These are phyloP conservation scores for Desmodesmus armatus DNA, from an alignment of 139 green algal species.

Conservation along the genomic window DNA sequence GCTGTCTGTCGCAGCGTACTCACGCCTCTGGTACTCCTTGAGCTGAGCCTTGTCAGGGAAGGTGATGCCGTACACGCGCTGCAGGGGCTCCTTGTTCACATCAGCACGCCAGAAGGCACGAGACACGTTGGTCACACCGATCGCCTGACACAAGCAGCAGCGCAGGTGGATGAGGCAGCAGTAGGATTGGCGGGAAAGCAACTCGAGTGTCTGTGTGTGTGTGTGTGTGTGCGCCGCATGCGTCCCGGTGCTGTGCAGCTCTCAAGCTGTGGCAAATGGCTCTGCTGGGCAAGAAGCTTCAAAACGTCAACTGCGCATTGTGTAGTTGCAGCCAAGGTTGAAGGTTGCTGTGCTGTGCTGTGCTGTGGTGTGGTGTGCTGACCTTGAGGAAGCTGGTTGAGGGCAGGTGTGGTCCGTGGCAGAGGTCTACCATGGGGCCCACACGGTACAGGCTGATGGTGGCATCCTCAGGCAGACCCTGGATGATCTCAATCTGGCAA, in stretches of 20 bases:
- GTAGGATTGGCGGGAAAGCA: constrained; percentile 52
- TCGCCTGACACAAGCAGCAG: no score
- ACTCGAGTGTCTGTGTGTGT: no score
- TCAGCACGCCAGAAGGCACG: constrained; percentile 93
- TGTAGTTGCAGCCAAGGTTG: no score
- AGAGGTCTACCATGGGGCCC: constrained; percentile 98
- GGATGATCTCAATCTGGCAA: constrained; percentile 97
- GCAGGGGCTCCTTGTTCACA: constrained; percentile 81
- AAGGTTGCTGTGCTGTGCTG: no score
- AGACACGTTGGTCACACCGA: constrained; percentile 78
- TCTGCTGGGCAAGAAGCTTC: no score
- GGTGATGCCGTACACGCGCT: constrained; percentile 97
- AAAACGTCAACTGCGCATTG: no score
- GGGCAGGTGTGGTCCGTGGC: constrained; percentile 94
- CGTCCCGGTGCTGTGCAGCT: no score
- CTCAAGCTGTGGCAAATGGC: no score
- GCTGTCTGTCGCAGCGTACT: not conserved
- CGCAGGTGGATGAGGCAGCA: constrained; percentile 84
- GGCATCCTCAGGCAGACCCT: constrained; percentile 82
- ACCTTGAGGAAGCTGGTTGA: constrained; percentile 90
- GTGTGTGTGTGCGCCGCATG: no score
- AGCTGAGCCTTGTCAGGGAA: constrained; percentile 96
- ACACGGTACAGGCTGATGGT: constrained; percentile 92
- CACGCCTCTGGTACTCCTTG: constrained; percentile 94
- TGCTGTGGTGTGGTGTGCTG: no score